These are phyloP conservation scores for Xerocomellus dryophilus DNA, from an alignment of 768 basidiomycete genomes.

Conservation along the genomic window DNA sequence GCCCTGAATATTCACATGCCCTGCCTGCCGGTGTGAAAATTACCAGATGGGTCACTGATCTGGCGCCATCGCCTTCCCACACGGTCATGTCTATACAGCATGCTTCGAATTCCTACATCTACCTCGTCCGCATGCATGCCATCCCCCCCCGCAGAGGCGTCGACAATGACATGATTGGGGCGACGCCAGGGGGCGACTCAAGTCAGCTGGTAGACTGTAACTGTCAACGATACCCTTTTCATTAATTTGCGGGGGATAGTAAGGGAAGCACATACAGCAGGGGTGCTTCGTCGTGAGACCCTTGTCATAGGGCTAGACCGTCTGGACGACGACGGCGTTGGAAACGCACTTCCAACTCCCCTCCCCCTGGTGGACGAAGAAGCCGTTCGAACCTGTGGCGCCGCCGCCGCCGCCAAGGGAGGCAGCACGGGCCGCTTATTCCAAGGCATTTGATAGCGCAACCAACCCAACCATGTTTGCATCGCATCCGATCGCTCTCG, in stretches of 20 bases:
- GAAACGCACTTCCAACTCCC: slow-evolving; percentile 22
- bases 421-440: slow-evolving; percentile 14
- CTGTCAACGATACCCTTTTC: slow-evolving; percentile 14
- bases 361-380: slow-evolving; percentile 28
- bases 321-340: slow-evolving; percentile 33
- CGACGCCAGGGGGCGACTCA: background rate
- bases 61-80: no score
- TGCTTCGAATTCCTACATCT: background rate
- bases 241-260: slow-evolving; percentile 30
- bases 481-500: slow-evolving; percentile 42
- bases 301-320: slow-evolving; percentile 35
- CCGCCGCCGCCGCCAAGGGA: slow-evolving; percentile 3
- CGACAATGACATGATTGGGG: background rate
- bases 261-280: slow-evolving; percentile 22
- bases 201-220: slow-evolving; percentile 19
- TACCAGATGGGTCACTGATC: no score
- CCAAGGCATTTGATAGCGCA: slow-evolving; percentile 31
- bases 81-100: no score
- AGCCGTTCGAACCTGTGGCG: slow-evolving; percentile 22
- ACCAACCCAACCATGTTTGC: slow-evolving; percentile 32
- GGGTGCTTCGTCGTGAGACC: slow-evolving; percentile 25
- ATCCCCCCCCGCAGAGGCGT: background rate
- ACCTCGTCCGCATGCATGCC: background rate
- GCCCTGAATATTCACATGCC: slow-evolving; percentile 28
- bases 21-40: slow-evolving; percentile 14